phyloP scores from a whole-genome alignment of 768 basidiomycete species.

The Terana coerulea region DNA sequence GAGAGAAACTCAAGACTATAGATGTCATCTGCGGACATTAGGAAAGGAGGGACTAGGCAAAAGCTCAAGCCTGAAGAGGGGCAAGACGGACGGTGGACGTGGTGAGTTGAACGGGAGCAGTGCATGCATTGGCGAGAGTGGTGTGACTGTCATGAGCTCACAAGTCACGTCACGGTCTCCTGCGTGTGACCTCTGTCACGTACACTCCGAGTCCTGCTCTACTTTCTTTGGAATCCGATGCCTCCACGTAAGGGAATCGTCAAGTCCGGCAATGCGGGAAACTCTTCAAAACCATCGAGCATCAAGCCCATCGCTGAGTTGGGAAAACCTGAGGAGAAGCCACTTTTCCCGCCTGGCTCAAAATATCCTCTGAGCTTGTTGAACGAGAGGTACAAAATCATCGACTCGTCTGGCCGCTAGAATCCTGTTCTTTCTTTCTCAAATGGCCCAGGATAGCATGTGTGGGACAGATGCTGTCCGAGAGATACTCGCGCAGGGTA shows the following conservation, averaged over 20 bases:
- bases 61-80: neutral
- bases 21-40: conserved; percentile 71
- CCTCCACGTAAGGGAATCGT: conserved; percentile 73
- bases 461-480: neutral
- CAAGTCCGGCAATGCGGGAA: conserved; percentile 88
- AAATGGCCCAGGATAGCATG: neutral
- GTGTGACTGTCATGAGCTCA: neutral
- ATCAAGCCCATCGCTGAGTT: conserved; percentile 19
- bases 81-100: neutral
- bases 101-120: neutral
- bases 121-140: neutral
- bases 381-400: conserved; percentile 58
- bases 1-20: conserved; percentile 93
- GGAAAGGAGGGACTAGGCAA: neutral
- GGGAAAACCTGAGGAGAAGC: conserved; percentile 38
- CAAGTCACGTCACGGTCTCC: neutral
- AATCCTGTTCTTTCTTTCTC: neutral
- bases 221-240: conserved; percentile 34
- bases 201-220: neutral
- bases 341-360: conserved; percentile 78
- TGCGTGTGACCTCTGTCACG: neutral
- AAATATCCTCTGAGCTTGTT: conserved; percentile 81
- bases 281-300: conserved; percentile 57
- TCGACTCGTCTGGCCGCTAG: neutral
- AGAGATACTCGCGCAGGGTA: conserved; percentile 1